phyloP scores from a whole-genome alignment of 441 rosid species.

The Lepidium campestre region DNA sequence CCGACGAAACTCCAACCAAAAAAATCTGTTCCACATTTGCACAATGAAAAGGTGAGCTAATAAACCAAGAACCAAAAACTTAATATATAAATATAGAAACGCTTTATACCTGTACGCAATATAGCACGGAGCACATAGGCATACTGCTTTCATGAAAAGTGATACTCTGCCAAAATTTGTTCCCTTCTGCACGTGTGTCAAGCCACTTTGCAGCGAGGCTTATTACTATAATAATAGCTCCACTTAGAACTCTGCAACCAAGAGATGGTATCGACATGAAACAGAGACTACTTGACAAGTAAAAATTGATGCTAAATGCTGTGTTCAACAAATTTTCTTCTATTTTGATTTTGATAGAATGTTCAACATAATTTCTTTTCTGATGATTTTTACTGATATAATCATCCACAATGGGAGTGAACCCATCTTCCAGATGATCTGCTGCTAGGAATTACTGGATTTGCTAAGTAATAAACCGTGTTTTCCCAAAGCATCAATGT shows the following conservation, averaged over 20 bases:
- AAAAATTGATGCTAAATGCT: background rate
- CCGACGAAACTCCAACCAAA: constrained; percentile 71
- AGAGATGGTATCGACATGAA: constrained; percentile 14
- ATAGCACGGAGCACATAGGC: constrained; percentile 51
- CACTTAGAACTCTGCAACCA: constrained; percentile 64
- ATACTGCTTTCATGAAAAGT: constrained; percentile 43
- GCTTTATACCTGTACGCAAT: constrained; percentile 58
- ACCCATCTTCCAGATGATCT: background rate
- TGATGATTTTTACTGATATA: background rate
- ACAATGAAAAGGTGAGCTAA: background rate
- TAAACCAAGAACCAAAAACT: background rate
- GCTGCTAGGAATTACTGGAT: background rate
- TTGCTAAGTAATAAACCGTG: background rate
- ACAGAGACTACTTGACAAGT: constrained; percentile 10
- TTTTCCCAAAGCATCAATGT: background rate
- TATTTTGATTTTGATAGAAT: background rate
- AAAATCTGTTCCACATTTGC: constrained; percentile 45
- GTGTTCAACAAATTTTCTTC: background rate
- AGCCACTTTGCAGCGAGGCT: constrained; percentile 81
- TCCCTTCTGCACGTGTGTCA: constrained; percentile 56
- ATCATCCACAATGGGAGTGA: background rate
- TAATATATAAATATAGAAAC: background rate
- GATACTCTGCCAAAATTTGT: constrained; percentile 61
- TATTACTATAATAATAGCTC: constrained; percentile 54
- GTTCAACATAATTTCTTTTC: background rate